Percentiles rank a stretch among this genome's conserved stretches.
These are phyloP conservation scores for Diaporthe citriasiana DNA, from an alignment of 2,329 filamentous ascomycete genomes.

Conservation along the genomic window DNA sequence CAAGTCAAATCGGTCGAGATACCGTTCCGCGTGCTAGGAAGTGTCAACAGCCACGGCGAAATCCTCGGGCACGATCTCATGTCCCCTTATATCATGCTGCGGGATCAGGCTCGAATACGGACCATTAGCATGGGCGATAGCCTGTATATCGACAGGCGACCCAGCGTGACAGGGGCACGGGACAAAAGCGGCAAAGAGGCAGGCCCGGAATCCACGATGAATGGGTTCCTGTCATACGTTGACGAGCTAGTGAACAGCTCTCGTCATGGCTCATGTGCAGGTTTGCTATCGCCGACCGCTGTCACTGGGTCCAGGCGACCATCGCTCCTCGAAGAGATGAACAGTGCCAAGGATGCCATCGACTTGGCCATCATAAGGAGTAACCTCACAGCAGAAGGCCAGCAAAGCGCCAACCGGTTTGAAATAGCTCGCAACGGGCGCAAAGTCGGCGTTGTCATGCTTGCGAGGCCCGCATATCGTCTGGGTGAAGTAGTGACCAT, in stretches of 20 bases:
- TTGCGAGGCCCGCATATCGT: slow-evolving; percentile 89
- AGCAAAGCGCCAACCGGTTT: slow-evolving; percentile 90
- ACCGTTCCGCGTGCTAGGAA: slow-evolving; percentile 92
- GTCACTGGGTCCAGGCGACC: slow-evolving; percentile 67
- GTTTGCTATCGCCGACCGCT: slow-evolving; percentile 81
- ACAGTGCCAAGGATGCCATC: slow-evolving; percentile 85
- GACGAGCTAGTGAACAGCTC: slow-evolving; percentile 78
- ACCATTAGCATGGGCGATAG: slow-evolving; percentile 58
- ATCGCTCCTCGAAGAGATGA: slow-evolving; percentile 68
- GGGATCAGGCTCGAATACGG: slow-evolving; percentile 81
- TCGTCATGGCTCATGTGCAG: slow-evolving; percentile 66
- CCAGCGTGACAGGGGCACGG: slow-evolving; percentile 41
- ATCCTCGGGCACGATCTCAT: slow-evolving; percentile 94
- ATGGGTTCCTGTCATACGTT: slow-evolving; percentile 83
- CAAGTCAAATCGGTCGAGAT: slow-evolving; percentile 92
- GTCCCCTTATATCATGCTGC: slow-evolving; percentile 90
- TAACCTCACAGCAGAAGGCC: slow-evolving; percentile 75
- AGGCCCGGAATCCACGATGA: slow-evolving; percentile 59
- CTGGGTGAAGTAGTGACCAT: slow-evolving; percentile 89
- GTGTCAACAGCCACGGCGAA: slow-evolving; percentile 90
- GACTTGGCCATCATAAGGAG: slow-evolving; percentile 91
- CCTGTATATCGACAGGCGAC: slow-evolving; percentile 36
- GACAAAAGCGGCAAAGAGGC: slow-evolving; percentile 45
- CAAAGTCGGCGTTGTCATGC: slow-evolving; percentile 89
- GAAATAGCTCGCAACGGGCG: slow-evolving; percentile 94